These are phyloP conservation scores for Stachybotrys chartarum DNA, from an alignment of 2,329 filamentous ascomycete genomes.

Conservation along the genomic window DNA sequence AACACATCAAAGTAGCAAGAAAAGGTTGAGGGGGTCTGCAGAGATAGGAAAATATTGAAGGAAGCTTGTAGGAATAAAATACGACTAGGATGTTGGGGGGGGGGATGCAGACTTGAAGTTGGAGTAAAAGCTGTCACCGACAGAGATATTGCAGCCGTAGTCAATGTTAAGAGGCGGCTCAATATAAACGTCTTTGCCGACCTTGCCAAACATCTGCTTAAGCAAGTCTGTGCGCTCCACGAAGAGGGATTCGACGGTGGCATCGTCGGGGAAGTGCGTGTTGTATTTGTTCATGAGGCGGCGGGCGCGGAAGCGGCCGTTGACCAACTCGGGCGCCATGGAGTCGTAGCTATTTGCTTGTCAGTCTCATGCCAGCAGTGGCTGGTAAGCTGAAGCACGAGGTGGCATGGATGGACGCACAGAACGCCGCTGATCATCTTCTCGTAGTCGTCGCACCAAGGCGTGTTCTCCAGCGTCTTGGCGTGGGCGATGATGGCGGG, in stretches of 20 bases:
- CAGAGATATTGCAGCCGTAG: slow-evolving; percentile 56
- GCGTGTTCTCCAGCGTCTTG: slow-evolving; percentile 38
- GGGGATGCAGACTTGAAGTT: slow-evolving; percentile 4
- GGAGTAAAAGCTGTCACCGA: slow-evolving; percentile 54
- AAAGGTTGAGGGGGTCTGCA: too few species aligned
- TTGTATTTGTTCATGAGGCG: slow-evolving; percentile 52
- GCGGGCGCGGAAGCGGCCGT: slow-evolving; percentile 46
- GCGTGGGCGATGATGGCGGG: slow-evolving; percentile 34
- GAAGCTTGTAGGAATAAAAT: too few species aligned
- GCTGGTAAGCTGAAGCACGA: neutral
- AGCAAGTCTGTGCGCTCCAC: slow-evolving; percentile 38
- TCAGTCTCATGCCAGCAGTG: neutral
- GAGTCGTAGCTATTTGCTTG: slow-evolving; percentile 37
- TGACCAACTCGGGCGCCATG: slow-evolving; percentile 37
- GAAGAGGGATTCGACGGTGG: slow-evolving; percentile 28
- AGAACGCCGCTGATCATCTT: slow-evolving; percentile 57
- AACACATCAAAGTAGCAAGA: neutral
- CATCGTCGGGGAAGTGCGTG: slow-evolving; percentile 42
- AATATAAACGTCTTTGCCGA: slow-evolving; percentile 46
- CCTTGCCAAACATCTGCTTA: slow-evolving; percentile 37
- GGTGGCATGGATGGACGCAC: slow-evolving; percentile 24
- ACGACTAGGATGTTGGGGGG: neutral
- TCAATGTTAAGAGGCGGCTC: slow-evolving; percentile 56
- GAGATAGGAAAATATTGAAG: too few species aligned
- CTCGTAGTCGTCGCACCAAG: slow-evolving; percentile 53